Conservation (phyloP, 1,284 basidiomycete genomes). For the Cryptococcus jaspeensis region DNA sequence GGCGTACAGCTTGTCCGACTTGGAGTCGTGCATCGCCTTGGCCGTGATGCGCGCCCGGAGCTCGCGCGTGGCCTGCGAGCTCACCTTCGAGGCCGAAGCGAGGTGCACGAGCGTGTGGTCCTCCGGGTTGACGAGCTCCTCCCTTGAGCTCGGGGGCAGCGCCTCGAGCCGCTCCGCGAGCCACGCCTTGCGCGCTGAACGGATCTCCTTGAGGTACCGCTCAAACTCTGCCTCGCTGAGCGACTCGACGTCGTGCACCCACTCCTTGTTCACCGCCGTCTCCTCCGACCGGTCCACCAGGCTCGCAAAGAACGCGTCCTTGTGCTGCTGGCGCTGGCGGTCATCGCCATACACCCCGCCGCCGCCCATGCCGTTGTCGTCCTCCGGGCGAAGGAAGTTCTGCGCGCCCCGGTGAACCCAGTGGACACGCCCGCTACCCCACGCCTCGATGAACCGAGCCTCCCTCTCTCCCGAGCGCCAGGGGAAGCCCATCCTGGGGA, state of each 20-base stretch:
- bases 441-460: constrained; percentile 45
- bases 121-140: constrained; percentile 14
- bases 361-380: background rate
- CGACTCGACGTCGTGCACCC: constrained; percentile 43
- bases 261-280: constrained; percentile 2
- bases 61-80: constrained; percentile 14
- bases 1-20: constrained; percentile 22
- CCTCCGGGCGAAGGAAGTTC: background rate
- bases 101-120: constrained; percentile 30
- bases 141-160: constrained; percentile 15
- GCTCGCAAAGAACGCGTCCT: background rate
- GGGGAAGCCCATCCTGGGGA: constrained; percentile 34
- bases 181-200: constrained; percentile 25
- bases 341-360: background rate
- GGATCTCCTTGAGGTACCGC: constrained; percentile 35
- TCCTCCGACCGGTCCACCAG: background rate
- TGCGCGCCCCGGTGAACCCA: constrained; percentile 21
- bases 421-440: constrained; percentile 40
- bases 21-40: constrained; percentile 8
- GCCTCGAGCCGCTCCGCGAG: constrained; percentile 14
- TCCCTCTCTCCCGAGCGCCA: constrained; percentile 48
- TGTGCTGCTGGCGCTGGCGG: background rate
- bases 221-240: constrained; percentile 45
- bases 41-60: constrained; percentile 29
- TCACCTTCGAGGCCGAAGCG: constrained; percentile 12